phyloP scores from a whole-genome alignment of 768 basidiomycete genomes.

The Leccinum sublutescens region DNA sequence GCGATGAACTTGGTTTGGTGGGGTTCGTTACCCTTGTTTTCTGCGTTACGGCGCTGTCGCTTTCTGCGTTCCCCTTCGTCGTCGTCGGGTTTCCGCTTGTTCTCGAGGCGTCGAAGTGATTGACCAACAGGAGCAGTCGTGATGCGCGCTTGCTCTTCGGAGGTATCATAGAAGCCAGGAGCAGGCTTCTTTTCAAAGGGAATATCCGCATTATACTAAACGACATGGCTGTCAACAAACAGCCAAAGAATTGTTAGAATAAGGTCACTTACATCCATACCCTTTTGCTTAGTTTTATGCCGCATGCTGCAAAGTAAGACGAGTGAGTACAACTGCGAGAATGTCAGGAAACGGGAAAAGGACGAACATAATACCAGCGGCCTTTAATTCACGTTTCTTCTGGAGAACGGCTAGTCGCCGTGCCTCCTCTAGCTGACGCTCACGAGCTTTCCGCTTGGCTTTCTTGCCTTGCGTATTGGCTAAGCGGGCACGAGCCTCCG shows the following conservation, averaged over 20 bases:
- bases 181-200: constrained; percentile 98
- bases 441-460: constrained; percentile 97
- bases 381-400: constrained; percentile 97
- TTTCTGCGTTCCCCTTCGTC: constrained; percentile 94
- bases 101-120: constrained; percentile 86
- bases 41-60: constrained; percentile 65
- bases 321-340: constrained; percentile 1
- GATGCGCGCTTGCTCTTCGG: constrained; percentile 86
- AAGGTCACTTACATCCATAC: constrained; percentile 83
- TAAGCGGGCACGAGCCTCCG: constrained; percentile 94
- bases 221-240: neutral
- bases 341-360: neutral
- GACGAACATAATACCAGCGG: constrained; percentile 92
- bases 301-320: constrained; percentile 60
- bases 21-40: constrained; percentile 63
- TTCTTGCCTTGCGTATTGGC: constrained; percentile 99
- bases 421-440: constrained; percentile 96
- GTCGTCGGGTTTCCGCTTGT: constrained; percentile 91
- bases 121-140: constrained; percentile 90
- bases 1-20: constrained; percentile 94
- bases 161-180: constrained; percentile 94
- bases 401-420: constrained; percentile 90
- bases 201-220: constrained; percentile 94
- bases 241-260: neutral
- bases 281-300: constrained; percentile 91